A percentile compares a stretch with the other conserved stretches of the same genome.
Evolutionary conservation across 257 asterid genomes (phyloP).

Genomic region (Przewalskia tangutica): DNA sequence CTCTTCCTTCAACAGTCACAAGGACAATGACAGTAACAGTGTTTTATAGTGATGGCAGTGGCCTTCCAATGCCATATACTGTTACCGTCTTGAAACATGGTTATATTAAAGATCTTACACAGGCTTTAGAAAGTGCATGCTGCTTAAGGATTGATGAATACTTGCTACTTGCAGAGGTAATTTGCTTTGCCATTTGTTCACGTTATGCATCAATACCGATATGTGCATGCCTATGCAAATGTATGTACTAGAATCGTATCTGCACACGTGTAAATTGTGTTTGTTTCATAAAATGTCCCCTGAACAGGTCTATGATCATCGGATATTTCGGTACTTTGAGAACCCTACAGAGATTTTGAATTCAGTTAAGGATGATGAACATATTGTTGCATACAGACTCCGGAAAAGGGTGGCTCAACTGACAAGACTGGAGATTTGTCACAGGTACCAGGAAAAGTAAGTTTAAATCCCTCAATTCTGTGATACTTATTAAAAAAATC

Average conservation of each 20-base stretch:
- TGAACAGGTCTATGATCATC: conserved; percentile 73
- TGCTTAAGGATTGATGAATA: conserved; percentile 65
- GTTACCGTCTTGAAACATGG: conserved; percentile 75
- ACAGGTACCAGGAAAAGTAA: conserved; percentile 63
- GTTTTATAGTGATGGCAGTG: conserved; percentile 76
- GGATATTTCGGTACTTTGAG: conserved; percentile 67
- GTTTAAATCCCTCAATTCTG: conserved; percentile 15
- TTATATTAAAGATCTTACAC: conserved; percentile 66
- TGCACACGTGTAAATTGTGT: not conserved
- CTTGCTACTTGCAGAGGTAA: conserved; percentile 91
- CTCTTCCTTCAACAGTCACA: conserved; percentile 90
- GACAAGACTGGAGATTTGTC: conserved; percentile 72
- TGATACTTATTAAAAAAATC: not conserved
- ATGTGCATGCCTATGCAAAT: not conserved
- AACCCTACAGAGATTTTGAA: conserved; percentile 61
- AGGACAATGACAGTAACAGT: conserved; percentile 70
- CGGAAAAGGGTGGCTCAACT: conserved; percentile 41
- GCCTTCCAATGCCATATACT: conserved; percentile 89
- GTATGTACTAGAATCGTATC: not conserved
- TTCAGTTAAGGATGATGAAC: conserved; percentile 78
- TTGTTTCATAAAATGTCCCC: not conserved
- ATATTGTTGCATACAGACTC: conserved; percentile 86
- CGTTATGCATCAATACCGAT: not conserved
- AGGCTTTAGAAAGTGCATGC: conserved; percentile 57
- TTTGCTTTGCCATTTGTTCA: not conserved